Base-by-base conservation (phyloP, 176 grass and related monocot species). In the Secale cereale region DNA sequence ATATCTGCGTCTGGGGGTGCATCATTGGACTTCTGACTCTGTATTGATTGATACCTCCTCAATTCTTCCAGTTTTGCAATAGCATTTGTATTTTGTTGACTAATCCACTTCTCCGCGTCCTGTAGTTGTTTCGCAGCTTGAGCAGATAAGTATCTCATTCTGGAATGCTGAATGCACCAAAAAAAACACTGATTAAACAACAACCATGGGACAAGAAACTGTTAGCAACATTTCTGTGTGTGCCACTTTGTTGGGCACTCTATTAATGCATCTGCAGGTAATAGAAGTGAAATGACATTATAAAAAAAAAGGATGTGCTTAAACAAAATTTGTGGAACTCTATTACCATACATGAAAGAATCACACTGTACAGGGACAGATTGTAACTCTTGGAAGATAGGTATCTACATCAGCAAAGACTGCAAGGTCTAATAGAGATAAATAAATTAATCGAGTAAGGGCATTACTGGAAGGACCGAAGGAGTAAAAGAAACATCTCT, bases 1-100 rank as follows among this genome's bases (percentile, higher is more conserved):
- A 52, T 84, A 70, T 61, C 30, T 74, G 46, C 65, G 65, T 81
- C 50, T 72, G 39, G 37, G 15, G n/a, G 46, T 32, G 75, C 72
- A 82, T 83, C 74, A 79, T 65, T 76, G 10, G 23, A 70, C 50
- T 83, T 65, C 25, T 23, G 28, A 77, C 36, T 57, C 20, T 69
- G 59, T 56, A 56, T 50, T 64, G 74, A 50, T 57, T 76, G 83
- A 39, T 74, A 78, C 56, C 72, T 86, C 39, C 86, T 90, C 71
- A 94, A 32, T 75, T 91, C 87, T 74, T 94, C 92, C 70, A 89
- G 63, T 70, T 97, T 87, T 85, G 83, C 80, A 79, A 89, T 86
- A 84, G 80, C 72, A 86, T 94, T 90, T 76, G 70, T 87, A 30
- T 69, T 90, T 85, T 88, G 91, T 67, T 93, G 81, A 57, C 64